These are phyloP conservation scores for Chytriomyces hyalinus DNA, from an alignment of 192 early-diverging fungal genomes.

Conservation along the genomic window DNA sequence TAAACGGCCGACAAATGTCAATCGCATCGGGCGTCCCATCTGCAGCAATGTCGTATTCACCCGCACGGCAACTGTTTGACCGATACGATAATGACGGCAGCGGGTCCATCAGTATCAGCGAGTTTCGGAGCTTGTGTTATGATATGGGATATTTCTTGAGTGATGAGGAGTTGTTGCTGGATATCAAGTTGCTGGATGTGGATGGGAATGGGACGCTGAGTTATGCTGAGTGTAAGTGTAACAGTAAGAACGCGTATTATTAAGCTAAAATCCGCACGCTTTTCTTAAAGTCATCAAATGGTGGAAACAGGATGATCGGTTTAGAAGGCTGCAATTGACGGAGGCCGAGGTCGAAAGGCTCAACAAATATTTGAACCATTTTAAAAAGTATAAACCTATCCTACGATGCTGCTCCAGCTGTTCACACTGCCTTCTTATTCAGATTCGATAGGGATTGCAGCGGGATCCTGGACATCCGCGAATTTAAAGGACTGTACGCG, in stretches of 20 bases:
- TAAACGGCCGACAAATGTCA: neutral
- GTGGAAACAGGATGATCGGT: slow-evolving; percentile 46
- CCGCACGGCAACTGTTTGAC: slow-evolving; percentile 27
- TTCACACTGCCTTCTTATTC: neutral
- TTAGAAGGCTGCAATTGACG: slow-evolving; percentile 34
- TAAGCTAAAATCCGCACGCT: neutral
- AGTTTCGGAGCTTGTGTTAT: slow-evolving; percentile 46
- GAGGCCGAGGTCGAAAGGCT: slow-evolving; percentile 29
- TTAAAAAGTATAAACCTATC: slow-evolving; percentile 34
- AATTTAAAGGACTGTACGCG: slow-evolving; percentile 46
- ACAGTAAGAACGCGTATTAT: neutral
- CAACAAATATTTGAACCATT: slow-evolving; percentile 33
- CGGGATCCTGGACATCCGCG: slow-evolving; percentile 44
- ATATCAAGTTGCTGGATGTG: slow-evolving; percentile 40
- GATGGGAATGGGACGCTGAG: slow-evolving; percentile 43
- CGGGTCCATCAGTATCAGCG: slow-evolving; percentile 39
- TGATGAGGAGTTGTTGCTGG: slow-evolving; percentile 44
- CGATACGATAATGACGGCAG: slow-evolving; percentile 43
- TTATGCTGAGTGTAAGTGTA: slow-evolving; percentile 42
- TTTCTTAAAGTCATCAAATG: slow-evolving; percentile 43
- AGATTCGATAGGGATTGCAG: slow-evolving; percentile 46
- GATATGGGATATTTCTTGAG: slow-evolving; percentile 48
- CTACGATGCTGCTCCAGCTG: no score
- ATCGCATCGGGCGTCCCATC: neutral
- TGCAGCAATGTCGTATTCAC: neutral